Conservation (phyloP, 345 rosid species). For the Citrus hindsii region DNA sequence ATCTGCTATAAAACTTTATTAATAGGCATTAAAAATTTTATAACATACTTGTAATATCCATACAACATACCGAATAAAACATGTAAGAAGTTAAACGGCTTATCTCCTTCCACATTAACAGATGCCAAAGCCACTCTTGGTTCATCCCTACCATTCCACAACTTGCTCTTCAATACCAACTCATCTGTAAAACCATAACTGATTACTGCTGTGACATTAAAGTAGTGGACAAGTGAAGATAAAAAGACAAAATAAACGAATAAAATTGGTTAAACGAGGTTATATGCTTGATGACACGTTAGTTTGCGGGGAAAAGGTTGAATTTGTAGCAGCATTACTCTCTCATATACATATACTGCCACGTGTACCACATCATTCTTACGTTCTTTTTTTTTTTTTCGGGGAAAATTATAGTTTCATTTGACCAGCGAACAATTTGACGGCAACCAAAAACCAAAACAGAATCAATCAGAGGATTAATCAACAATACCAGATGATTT, state of each 20-base stretch:
- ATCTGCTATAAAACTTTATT: background rate
- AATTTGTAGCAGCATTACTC: no score
- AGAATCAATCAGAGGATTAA: background rate
- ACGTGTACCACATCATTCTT: no score
- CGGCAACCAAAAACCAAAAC: background rate
- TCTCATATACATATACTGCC: no score
- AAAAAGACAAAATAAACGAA: no score
- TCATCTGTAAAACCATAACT: slow-evolving; percentile 11
- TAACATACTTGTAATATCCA: background rate
- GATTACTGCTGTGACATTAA: no score
- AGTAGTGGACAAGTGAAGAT: no score
- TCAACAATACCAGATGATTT: background rate
- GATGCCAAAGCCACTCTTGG: slow-evolving; percentile 6
- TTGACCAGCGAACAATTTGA: background rate
- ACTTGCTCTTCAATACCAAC: slow-evolving; percentile 18
- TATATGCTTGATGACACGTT: no score
- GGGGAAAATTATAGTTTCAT: background rate
- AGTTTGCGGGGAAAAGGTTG: no score
- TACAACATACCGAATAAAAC: slow-evolving; percentile 34
- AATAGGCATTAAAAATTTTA: no score
- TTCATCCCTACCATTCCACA: slow-evolving; percentile 14
- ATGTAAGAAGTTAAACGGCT: slow-evolving; percentile 36
- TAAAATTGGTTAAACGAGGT: no score
- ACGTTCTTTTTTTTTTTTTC: no score
- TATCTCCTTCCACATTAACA: slow-evolving; percentile 22